Base-by-base conservation (phyloP, 2,329 filamentous ascomycete genomes). In the Phoma herbarum region DNA sequence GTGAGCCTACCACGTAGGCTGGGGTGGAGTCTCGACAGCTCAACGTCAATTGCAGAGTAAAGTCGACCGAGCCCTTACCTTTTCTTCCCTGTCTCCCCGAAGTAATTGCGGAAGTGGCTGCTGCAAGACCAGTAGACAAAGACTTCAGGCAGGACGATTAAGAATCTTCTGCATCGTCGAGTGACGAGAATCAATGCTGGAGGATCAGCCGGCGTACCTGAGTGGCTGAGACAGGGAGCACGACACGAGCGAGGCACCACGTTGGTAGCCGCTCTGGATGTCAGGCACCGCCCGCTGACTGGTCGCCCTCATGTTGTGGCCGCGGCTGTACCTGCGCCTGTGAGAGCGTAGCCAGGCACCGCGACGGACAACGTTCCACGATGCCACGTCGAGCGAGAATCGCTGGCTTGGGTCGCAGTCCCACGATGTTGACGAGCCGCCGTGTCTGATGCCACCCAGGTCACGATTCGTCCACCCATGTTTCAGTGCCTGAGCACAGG, bases 401-500 rank as follows among this genome's bases (percentile, higher is more conserved):
- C 49, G 29, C 56, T 31, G 56, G 49, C 45, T 53, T 53, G 39
- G 44, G 56, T 59, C 50, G 39, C 51, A 50, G 50, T 54, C 39
- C 45, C 50, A 59, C 56, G 56, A 37, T 54, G 28, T 35, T 26
- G 31, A 46, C 45, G 41, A 51, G 25, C 39, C 16, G 44, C 56
- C 56, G 33, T 53, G 50, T 59, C 56, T 59, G 29, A 53, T 49
- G 56, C 49, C 29, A 14, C 16, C 25, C 26, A 26, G 48, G 54
- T 48, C 26, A 52, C 63, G 53, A 69, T 66, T 67, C 57, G 67
- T 59, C 54, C 62, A 43, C 12, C 54, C 61, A 33, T 58, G 67
- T 65, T 73, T 67, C 64, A 67, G 48, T 29, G 64, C 51, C 66
- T 52, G 59, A 63, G 61, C 60, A 63, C 60, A 52, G 46, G 59